Evolutionary conservation across 176 grass and related monocot genomes (phyloP).

Genomic region (Echinochloa phyllopogon): DNA sequence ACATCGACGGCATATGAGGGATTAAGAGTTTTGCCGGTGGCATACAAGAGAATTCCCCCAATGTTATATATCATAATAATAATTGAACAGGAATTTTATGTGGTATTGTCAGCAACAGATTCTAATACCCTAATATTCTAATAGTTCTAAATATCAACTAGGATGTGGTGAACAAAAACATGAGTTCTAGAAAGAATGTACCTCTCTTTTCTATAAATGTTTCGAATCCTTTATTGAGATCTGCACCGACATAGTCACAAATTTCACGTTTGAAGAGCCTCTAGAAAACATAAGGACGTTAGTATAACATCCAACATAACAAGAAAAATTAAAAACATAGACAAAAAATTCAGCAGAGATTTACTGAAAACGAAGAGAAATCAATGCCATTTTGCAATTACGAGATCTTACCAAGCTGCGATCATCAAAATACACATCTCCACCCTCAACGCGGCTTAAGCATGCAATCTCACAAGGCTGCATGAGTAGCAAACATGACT

Average conservation of each 20-base stretch:
- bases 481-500: conserved; percentile 49
- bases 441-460: conserved; percentile 87
- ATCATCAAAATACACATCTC: conserved; percentile 89
- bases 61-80: conserved; percentile 29
- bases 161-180: conserved; percentile 9
- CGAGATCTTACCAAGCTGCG: conserved; percentile 79
- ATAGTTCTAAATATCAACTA: conserved; percentile 27
- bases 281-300: conserved; percentile 57
- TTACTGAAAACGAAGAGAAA: conserved; percentile 38
- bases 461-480: conserved; percentile 92
- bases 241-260: conserved; percentile 73
- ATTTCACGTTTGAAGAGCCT: conserved; percentile 94
- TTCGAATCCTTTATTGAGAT: conserved; percentile 95
- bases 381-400: background rate
- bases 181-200: conserved; percentile 45
- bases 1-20: too few species aligned
- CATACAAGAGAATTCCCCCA: background rate
- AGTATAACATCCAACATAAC: conserved; percentile 29
- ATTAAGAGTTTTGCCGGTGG: too few species aligned
- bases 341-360: conserved; percentile 29
- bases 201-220: conserved; percentile 93
- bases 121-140: background rate
- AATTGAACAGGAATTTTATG: conserved; percentile 2
- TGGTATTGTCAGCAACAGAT: conserved; percentile 18
- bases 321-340: conserved; percentile 4